Base-by-base conservation (phyloP, 306 rosid species). In the Dalbergia cultrata region DNA sequence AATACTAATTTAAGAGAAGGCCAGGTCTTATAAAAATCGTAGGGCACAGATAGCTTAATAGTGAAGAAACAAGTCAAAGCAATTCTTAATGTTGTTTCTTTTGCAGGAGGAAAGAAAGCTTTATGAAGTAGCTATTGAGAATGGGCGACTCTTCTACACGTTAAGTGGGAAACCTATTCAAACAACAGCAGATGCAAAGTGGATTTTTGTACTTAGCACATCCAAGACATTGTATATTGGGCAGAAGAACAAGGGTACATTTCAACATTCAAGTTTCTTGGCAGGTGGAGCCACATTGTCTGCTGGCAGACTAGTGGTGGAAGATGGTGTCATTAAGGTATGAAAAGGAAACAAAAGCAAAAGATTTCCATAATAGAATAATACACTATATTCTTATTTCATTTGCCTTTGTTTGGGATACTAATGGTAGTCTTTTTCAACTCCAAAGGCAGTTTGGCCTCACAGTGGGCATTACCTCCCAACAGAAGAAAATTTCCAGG, bases 391-490 rank as follows among this genome's bases (percentile, higher is more conserved):
- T 62, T 33, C 17, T 33, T 34, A 21, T 7, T 67, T 33, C 39
- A 14, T 31, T 50, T 68, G 33, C 44, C 39, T 47, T 18, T 80
- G 2, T 37, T 65, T 66, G 47, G 49, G 6, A 13, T 18, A 22
- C 85, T 86, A 13, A 83, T 31, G 41, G 16, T 21, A 10, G 43
- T 57, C n/a, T 66, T 35, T 74, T 57, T 44, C 49, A 41, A 56
- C 47, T 77, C 33, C 33, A 72, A 76, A 91, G 98, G 89, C 91
- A 33, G 90, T 92, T 81, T 95, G 97, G 97, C 91, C 97, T 84
- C 97, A 95, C 79, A 95, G 98, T 75, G 98, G 98, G 37, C 97
- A 95, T 77, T 95, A 92, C 81, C 92, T 88, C 63, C 97, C 97
- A 0, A 92, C 97, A 4, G 90, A 84, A 82, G 98, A 91, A 77